A percentile compares a stretch with the other conserved stretches of the same genome.
Conservation (phyloP, 2,329 filamentous ascomycete species). For the Rasamsonia emersonii region DNA sequence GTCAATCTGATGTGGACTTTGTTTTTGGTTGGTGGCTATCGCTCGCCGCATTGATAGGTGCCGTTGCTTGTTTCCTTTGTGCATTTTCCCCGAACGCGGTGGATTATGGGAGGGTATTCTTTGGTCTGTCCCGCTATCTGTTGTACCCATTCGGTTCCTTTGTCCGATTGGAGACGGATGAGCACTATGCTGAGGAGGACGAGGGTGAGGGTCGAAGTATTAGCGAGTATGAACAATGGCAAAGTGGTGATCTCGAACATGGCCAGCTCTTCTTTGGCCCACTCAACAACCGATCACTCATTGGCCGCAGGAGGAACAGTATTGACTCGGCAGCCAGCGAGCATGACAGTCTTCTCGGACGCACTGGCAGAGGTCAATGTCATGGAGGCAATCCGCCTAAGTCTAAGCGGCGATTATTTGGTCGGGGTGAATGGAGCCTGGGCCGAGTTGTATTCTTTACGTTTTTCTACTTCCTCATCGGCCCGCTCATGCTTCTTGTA, state of each 20-base stretch:
- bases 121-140: constrained; percentile 75
- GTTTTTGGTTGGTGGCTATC: constrained; percentile 96
- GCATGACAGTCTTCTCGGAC: constrained; percentile 78
- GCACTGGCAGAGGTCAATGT: constrained; percentile 46
- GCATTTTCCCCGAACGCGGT: constrained; percentile 69
- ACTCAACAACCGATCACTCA: constrained; percentile 61
- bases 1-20: constrained; percentile 84
- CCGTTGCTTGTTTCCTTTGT: constrained; percentile 69
- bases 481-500: constrained; percentile 74
- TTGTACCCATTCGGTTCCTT: constrained; percentile 97
- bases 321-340: constrained; percentile 74
- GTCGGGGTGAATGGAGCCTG: constrained; percentile 89
- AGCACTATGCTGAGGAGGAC: constrained; percentile 89
- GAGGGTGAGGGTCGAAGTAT: constrained; percentile 94
- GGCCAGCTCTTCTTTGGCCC: constrained; percentile 94
- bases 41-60: constrained; percentile 63
- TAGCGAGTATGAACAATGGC: constrained; percentile 98
- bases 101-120: constrained; percentile 78
- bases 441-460: constrained; percentile 92
- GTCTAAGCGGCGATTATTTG: constrained; percentile 80
- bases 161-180: constrained; percentile 85
- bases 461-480: constrained; percentile 90
- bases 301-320: constrained; percentile 79
- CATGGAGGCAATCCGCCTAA: constrained; percentile 34
- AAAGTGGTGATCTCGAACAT: constrained; percentile 92